These are phyloP conservation scores for Moelleriella libera DNA, from an alignment of 2,329 filamentous ascomycete species.

Conservation along the genomic window DNA sequence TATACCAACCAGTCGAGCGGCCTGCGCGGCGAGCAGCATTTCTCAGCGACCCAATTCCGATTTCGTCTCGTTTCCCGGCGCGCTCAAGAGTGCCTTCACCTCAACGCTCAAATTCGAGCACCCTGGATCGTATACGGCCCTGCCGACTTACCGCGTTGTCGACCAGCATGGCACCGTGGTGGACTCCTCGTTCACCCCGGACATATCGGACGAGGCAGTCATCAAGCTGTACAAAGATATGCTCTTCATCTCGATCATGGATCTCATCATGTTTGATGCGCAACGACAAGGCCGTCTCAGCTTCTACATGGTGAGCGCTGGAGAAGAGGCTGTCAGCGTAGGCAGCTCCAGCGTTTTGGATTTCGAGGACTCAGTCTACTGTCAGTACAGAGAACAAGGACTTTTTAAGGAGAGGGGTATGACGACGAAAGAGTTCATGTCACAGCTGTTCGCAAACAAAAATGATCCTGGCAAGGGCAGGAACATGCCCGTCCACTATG, in stretches of 20 bases:
- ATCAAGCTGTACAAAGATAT: constrained; percentile 51
- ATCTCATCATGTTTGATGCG: constrained; percentile 94
- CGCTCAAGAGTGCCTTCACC: constrained; percentile 87
- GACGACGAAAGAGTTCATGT: constrained; percentile 82
- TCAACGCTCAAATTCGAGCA: constrained; percentile 63
- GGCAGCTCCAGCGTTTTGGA: constrained; percentile 73
- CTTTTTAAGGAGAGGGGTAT: constrained; percentile 86
- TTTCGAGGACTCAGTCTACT: constrained; percentile 82
- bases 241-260: constrained; percentile 69
- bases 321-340: constrained; percentile 87
- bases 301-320: constrained; percentile 96
- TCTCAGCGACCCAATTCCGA: constrained; percentile 42
- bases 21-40: constrained; percentile 30
- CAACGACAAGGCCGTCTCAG: constrained; percentile 86
- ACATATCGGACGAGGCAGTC: constrained; percentile 51
- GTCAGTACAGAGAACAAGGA: constrained; percentile 87
- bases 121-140: constrained; percentile 56
- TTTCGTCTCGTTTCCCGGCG: constrained; percentile 73
- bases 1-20: constrained; percentile 3
- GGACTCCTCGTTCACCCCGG: constrained; percentile 54
- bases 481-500: constrained; percentile 98
- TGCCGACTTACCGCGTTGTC: constrained; percentile 85
- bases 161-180: constrained; percentile 78
- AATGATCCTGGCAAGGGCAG: constrained; percentile 69
- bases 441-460: constrained; percentile 78